phyloP scores from a whole-genome alignment of 163 green algal species.

The Scenedesmus sp. region DNA sequence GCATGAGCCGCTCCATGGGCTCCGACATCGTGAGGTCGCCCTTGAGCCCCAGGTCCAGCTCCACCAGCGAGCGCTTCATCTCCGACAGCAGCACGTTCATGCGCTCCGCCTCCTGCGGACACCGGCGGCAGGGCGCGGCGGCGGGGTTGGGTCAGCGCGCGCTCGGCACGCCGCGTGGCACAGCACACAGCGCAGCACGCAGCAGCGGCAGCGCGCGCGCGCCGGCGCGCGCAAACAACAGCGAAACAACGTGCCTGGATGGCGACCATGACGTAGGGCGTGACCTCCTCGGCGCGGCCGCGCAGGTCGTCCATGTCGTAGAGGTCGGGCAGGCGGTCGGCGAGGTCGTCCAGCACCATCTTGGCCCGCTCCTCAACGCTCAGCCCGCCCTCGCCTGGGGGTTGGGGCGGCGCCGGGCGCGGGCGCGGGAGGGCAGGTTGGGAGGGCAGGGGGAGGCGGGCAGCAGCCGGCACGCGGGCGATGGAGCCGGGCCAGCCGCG shows the following conservation, averaged over 20 bases:
- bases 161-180: too few species aligned
- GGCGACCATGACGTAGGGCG: conserved; percentile 92
- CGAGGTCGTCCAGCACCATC: conserved; percentile 86
- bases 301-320: conserved; percentile 94
- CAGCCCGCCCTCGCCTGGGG: conserved; percentile 68
- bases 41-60: conserved; percentile 91
- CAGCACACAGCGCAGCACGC: too few species aligned
- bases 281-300: conserved; percentile 79
- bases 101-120: conserved; percentile 83
- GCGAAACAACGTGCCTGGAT: conserved; percentile 66
- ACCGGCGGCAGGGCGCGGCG: too few species aligned
- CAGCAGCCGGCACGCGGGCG: too few species aligned
- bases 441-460: too few species aligned
- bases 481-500: too few species aligned
- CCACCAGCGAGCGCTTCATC: conserved; percentile 82
- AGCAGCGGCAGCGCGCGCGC: too few species aligned
- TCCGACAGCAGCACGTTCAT: conserved; percentile 89
- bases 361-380: conserved; percentile 79
- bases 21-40: conserved; percentile 93
- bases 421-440: too few species aligned
- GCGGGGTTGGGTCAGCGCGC: too few species aligned
- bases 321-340: conserved; percentile 76
- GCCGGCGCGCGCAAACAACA: background rate
- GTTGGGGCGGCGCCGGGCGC: too few species aligned
- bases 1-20: conserved; percentile 90